phyloP scores from a whole-genome alignment of 1,284 basidiomycete species.

The Coniferiporia sulphurascens region DNA sequence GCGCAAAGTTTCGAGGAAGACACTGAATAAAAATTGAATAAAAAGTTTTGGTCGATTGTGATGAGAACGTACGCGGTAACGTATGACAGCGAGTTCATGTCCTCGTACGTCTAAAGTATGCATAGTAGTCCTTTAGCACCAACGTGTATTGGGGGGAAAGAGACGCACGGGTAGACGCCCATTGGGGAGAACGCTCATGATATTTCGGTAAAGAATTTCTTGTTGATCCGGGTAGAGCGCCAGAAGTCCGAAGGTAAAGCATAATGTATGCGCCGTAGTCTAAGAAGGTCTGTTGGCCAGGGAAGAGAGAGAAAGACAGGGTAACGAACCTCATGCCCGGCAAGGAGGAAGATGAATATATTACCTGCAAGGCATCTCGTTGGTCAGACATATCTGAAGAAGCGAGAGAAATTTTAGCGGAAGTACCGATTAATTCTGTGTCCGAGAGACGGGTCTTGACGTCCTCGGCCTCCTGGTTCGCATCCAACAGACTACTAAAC shows the following conservation, averaged over 20 bases:
- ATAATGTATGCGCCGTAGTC: constrained; percentile 37
- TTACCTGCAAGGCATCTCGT: constrained; percentile 10
- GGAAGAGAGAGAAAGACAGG: not conserved
- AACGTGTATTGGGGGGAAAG: not conserved
- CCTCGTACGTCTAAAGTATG: constrained; percentile 14
- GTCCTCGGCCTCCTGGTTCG: constrained; percentile 15
- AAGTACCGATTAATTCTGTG: constrained; percentile 18
- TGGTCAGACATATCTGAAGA: not conserved
- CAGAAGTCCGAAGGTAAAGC: constrained; percentile 37
- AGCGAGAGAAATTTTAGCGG: not conserved
- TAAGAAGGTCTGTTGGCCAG: not conserved
- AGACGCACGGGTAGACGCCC: constrained; percentile 21
- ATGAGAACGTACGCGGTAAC: constrained; percentile 11
- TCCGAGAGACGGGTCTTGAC: constrained; percentile 5
- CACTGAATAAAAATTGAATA: constrained; percentile 16
- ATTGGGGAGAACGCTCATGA: constrained; percentile 32
- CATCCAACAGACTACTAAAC: constrained; percentile 19
- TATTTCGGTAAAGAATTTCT: constrained; percentile 37
- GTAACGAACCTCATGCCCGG: constrained; percentile 20
- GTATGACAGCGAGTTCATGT: constrained; percentile 15
- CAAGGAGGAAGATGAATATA: constrained; percentile 21
- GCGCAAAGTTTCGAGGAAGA: constrained; percentile 41
- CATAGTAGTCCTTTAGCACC: not conserved
- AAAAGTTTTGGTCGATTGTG: not conserved
- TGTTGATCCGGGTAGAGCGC: constrained; percentile 44